phyloP scores from a whole-genome alignment of 2,329 filamentous ascomycete species.

The Rugonectria rugulosa region DNA sequence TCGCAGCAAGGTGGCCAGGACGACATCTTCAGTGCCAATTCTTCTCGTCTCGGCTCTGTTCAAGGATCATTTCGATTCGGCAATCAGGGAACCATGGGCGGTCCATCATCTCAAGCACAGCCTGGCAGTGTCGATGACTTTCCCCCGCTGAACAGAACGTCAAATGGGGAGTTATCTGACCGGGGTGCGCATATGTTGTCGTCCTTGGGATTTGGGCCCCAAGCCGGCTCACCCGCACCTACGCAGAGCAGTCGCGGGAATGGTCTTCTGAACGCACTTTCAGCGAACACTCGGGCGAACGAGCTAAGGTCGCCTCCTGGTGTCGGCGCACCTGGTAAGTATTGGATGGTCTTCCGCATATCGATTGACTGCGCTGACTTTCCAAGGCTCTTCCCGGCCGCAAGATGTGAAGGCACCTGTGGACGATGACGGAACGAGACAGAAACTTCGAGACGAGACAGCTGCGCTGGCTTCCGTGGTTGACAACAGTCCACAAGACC shows the following conservation, averaged over 20 bases:
- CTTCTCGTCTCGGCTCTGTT: constrained; percentile 46
- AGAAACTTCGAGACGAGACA: constrained; percentile 57
- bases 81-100: constrained; percentile 50
- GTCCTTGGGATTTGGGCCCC: constrained; percentile 61
- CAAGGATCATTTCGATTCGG: constrained; percentile 64
- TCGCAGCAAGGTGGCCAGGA: constrained; percentile 61
- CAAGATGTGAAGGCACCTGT: constrained; percentile 53
- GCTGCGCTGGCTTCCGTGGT: constrained; percentile 42
- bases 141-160: constrained; percentile 65
- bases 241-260: constrained; percentile 61
- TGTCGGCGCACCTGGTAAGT: constrained; percentile 47
- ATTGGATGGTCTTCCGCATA: background rate
- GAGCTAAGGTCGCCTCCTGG: constrained; percentile 59
- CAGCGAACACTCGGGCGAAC: constrained; percentile 61
- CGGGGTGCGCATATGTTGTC: constrained; percentile 60
- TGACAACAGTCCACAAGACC: constrained; percentile 43
- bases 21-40: constrained; percentile 52
- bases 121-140: constrained; percentile 65
- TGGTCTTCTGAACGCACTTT: constrained; percentile 69
- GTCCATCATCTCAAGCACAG: constrained; percentile 56
- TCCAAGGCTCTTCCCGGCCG: constrained; percentile 46
- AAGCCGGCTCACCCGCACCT: constrained; percentile 46
- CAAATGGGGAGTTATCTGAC: constrained; percentile 66
- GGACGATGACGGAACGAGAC: constrained; percentile 54
- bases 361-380: constrained; percentile 32